Percentiles rank a stretch among this genome's conserved stretches.
These are phyloP conservation scores for Tillandsia fasciculata DNA, from an alignment of 176 grass and related monocot species.

Conservation along the genomic window DNA sequence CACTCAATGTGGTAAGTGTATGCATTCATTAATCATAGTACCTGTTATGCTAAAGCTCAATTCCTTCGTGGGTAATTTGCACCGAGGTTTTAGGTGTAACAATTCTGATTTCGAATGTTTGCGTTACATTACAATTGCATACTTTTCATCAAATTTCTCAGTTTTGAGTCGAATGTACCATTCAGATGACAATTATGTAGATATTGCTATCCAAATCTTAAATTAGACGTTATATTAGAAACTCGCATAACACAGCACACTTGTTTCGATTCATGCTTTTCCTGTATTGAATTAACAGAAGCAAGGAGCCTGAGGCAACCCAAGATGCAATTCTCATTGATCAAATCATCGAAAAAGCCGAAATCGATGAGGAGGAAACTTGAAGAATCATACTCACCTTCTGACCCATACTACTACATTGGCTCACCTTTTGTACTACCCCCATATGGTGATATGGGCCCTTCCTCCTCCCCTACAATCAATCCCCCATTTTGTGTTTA, in stretches of 20 bases:
- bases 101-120: no score
- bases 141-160: no score
- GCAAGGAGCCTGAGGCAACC: conserved; percentile 10
- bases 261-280: neutral
- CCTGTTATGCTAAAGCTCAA: no score
- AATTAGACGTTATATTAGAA: no score
- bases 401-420: conserved; percentile 27
- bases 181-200: no score
- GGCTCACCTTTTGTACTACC: conserved; percentile 38
- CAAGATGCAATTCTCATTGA: neutral
- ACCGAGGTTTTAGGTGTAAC: no score
- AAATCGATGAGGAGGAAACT: conserved; percentile 7
- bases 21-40: neutral
- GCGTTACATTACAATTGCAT: no score
- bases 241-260: no score
- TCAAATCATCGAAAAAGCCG: neutral
- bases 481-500: conserved; percentile 32
- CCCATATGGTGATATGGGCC: conserved; percentile 32
- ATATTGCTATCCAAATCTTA: no score
- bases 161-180: no score
- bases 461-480: conserved; percentile 5
- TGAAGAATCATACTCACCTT: conserved; percentile 23
- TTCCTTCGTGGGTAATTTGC: no score
- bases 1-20: conserved; percentile 35
- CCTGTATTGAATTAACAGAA: neutral